Evolutionary conservation across 441 rosid species (phyloP), one percentile per base, ranked within the genome.

Genomic region (Pelargonium fulgidum): DNA sequence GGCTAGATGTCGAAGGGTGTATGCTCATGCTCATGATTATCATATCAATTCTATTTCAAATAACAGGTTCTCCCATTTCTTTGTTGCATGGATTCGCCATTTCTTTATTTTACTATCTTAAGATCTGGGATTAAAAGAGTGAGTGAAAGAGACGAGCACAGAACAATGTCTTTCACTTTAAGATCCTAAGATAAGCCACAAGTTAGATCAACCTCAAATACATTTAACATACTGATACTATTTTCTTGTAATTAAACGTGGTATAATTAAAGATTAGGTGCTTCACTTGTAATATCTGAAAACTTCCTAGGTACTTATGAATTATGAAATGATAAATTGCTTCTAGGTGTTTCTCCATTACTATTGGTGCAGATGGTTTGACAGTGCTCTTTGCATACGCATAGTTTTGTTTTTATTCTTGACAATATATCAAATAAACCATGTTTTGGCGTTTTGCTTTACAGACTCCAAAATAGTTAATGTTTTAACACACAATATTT

Each of bases 21-120:
- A 95, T 82, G 90, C 95, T 45, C 98, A 95, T 83, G 99, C 98
- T 20, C 99, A 95, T 80, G 98, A 95, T 76, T 95, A 95, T 80
- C 99, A 95, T 79, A 89, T 95, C 77, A 95, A 95, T 81, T 95
- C 99, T 24, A 95, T 95, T 80, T 92, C 99, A 42, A 90, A 82
- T 80, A 95, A 90, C 78, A 95, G 99, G 99, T 92, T 74, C 45
- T 47, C 75, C 72, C 26, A n/a, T 39, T 66, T 59, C 8, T 52
- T 9, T 24, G 64, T 20, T 66, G 39, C 68, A 67, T 61, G 16
- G 16, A 26, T 48, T 4, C 54, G 3, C 4, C 14, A 12, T 48
- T 13, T 48, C 54, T 12, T 48, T 48, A 62, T 17, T 62, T 63
- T 65, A 44, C 39, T 44, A 72, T 69, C 12, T 36, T 42, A 17